Conservation (phyloP, 2,329 filamentous ascomycete genomes). For the Mollisiaceae sp. region DNA sequence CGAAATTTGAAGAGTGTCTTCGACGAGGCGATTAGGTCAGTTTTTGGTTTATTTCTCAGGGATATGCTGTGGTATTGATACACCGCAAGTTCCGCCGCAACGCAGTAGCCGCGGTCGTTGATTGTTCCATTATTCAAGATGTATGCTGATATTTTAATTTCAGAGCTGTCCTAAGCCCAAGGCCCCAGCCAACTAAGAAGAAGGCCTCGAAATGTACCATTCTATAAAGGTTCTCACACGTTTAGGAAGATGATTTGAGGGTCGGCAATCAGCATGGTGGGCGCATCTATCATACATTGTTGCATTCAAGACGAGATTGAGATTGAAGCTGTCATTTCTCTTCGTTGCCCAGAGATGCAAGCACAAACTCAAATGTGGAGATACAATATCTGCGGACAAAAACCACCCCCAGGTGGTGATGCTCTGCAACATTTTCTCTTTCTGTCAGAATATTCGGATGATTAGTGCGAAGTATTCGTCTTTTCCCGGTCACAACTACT, state of each 20-base stretch:
- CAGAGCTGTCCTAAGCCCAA: conserved; percentile 75
- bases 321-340: conserved; percentile 26
- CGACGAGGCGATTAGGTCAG: conserved; percentile 96
- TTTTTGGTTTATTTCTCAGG: conserved; percentile 27
- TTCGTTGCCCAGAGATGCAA: conserved; percentile 28
- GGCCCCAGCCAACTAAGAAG: conserved; percentile 60
- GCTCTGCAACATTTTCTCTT: conserved; percentile 20
- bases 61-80: not conserved
- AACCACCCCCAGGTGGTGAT: not conserved
- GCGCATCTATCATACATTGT: conserved; percentile 27
- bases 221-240: conserved; percentile 51
- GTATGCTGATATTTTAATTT: conserved; percentile 26
- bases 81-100: not conserved
- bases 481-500: conserved; percentile 5
- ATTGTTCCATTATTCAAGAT: not conserved
- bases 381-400: not conserved
- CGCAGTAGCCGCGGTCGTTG: not conserved
- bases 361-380: conserved; percentile 24
- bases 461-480: conserved; percentile 9
- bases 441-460: conserved; percentile 18
- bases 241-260: conserved; percentile 8
- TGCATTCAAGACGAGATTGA: conserved; percentile 13
- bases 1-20: conserved; percentile 98
- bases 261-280: conserved; percentile 12
- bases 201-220: conserved; percentile 74